These are phyloP conservation scores for Venturia asperata DNA, from an alignment of 2,329 filamentous ascomycete genomes.

Conservation along the genomic window DNA sequence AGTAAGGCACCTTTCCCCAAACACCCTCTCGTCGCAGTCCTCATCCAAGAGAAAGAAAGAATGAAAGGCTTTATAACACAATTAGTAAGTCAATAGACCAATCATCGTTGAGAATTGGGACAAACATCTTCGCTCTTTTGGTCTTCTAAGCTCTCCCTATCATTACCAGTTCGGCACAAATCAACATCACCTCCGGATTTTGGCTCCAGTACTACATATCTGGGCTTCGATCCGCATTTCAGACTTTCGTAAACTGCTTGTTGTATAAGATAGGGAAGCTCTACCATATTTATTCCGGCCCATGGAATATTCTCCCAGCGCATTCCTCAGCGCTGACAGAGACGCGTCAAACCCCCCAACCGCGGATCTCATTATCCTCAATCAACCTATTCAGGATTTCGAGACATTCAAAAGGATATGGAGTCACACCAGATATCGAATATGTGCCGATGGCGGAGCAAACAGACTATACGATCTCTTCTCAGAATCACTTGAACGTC, in stretches of 20 bases:
- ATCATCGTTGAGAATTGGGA: too few relatives aligned
- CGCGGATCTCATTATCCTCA: conserved; percentile 50
- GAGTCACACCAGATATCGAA: conserved; percentile 51
- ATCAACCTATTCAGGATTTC: conserved; percentile 48
- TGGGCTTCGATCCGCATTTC: background rate
- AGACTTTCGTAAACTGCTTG: background rate
- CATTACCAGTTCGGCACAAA: background rate
- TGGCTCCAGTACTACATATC: too few relatives aligned
- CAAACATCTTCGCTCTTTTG: too few relatives aligned
- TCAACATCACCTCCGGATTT: background rate
- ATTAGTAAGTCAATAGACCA: too few relatives aligned
- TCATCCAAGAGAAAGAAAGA: too few relatives aligned
- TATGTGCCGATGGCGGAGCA: conserved; percentile 89
- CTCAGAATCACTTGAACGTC: conserved; percentile 24
- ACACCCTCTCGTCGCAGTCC: background rate
- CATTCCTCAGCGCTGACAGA: conserved; percentile 3
- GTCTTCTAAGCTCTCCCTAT: background rate
- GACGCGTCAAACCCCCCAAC: background rate
- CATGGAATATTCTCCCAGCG: conserved; percentile 18
- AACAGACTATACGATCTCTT: conserved; percentile 61
- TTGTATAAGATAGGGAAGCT: background rate
- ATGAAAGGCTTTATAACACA: too few relatives aligned
- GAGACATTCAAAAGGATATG: conserved; percentile 44
- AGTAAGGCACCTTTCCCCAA: too few relatives aligned
- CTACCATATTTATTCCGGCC: background rate